Conservation (phyloP, 805 yeast genomes). For the Yarrowia phangngaensis region DNA sequence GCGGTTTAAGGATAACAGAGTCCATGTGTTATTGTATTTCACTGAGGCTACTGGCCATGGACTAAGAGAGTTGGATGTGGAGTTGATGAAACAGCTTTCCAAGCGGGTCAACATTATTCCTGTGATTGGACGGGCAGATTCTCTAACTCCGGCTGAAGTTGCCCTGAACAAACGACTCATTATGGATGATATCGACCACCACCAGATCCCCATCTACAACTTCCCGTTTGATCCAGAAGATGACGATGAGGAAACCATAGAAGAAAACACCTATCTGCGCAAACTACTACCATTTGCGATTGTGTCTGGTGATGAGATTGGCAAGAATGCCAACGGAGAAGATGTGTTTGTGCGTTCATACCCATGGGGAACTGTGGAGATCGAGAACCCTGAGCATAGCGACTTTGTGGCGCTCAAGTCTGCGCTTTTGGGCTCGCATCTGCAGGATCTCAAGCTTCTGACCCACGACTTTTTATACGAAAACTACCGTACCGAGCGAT, state of each 20-base stretch:
- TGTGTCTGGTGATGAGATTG: constrained; percentile 10
- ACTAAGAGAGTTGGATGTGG: constrained; percentile 65
- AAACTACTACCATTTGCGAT: constrained; percentile 56
- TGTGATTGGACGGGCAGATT: constrained; percentile 74
- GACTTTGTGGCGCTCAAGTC: constrained; percentile 48
- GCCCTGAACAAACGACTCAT: constrained; percentile 51
- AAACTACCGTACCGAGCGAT: constrained; percentile 70
- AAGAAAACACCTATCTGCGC: constrained; percentile 41
- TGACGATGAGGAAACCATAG: constrained; percentile 43
- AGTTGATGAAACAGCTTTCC: constrained; percentile 64
- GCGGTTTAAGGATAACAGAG: constrained; percentile 65
- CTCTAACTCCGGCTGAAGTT: constrained; percentile 65
- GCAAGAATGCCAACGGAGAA: constrained; percentile 20
- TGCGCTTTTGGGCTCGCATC: constrained; percentile 69
- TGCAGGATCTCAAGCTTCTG: constrained; percentile 74
- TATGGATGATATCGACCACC: constrained; percentile 52
- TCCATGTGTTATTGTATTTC: constrained; percentile 75
- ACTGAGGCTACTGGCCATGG: constrained; percentile 57
- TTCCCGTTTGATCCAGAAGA: constrained; percentile 66
- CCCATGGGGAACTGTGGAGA: constrained; percentile 58
- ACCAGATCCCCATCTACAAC: constrained; percentile 63
- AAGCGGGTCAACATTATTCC: constrained; percentile 79
- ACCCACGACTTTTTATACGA: constrained; percentile 75
- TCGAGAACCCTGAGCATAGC: constrained; percentile 39
- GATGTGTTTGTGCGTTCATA: constrained; percentile 45